A percentile compares a stretch with the other conserved stretches of the same genome.
These are phyloP conservation scores for Diplodia seriata DNA, from an alignment of 2,329 filamentous ascomycete species.

Conservation along the genomic window DNA sequence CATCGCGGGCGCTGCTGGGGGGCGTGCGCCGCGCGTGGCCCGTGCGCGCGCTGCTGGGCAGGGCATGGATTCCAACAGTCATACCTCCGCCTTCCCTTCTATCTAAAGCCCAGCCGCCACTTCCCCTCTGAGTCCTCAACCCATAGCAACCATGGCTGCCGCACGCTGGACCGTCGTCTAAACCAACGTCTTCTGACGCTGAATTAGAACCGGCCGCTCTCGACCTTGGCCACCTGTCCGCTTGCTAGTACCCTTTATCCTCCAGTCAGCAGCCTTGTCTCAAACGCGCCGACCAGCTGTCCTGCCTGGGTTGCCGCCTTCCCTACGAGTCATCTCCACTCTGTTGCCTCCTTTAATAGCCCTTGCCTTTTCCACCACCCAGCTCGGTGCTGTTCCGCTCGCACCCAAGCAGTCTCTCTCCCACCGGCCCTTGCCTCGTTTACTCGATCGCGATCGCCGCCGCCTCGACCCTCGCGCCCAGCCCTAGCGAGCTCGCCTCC, in stretches of 20 bases:
- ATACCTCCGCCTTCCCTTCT: slow-evolving; percentile 26
- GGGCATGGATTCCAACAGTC: slow-evolving; percentile 4
- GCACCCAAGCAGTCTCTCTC: slow-evolving; percentile 33
- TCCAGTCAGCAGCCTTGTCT: slow-evolving; percentile 33
- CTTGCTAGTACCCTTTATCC: slow-evolving; percentile 28
- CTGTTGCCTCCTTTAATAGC: slow-evolving; percentile 35
- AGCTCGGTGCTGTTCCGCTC: slow-evolving; percentile 34
- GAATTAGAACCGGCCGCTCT: slow-evolving; percentile 22
- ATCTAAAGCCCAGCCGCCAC: slow-evolving; percentile 32
- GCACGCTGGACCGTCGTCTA: slow-evolving; percentile 22
- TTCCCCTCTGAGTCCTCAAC: slow-evolving; percentile 17
- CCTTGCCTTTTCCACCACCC: slow-evolving; percentile 34
- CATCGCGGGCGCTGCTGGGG: slow-evolving; percentile 19
- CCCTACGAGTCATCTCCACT: slow-evolving; percentile 37
- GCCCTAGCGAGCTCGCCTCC: slow-evolving; percentile 33
- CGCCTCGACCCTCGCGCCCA: slow-evolving; percentile 32
- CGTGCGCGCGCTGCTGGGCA: slow-evolving; percentile 24
- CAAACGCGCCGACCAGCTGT: slow-evolving; percentile 31
- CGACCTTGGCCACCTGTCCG: slow-evolving; percentile 31
- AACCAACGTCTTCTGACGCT: slow-evolving; percentile 26
- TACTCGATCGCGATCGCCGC: slow-evolving; percentile 41
- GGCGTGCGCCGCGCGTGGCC: slow-evolving; percentile 8
- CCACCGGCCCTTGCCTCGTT: slow-evolving; percentile 39
- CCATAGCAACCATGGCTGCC: slow-evolving; percentile 27
- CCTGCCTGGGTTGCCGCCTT: slow-evolving; percentile 36